These are phyloP conservation scores for Myriosclerotinia curreyana DNA, from an alignment of 2,329 filamentous ascomycete genomes.

Conservation along the genomic window DNA sequence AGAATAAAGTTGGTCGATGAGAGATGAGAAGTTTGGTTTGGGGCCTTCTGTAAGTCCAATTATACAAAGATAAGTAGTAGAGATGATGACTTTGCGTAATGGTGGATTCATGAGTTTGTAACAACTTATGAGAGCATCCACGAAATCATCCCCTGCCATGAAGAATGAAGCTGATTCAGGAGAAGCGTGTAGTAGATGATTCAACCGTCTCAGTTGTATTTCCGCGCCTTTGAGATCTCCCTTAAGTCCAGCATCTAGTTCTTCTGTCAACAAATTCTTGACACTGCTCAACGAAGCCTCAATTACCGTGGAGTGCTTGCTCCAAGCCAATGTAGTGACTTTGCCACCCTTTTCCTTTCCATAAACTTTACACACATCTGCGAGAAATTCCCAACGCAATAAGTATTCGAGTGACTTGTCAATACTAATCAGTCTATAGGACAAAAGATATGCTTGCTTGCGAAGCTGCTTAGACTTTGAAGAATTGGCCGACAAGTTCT, in stretches of 20 bases:
- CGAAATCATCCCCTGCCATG: slow-evolving; percentile 80
- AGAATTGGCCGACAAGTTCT: slow-evolving; percentile 9
- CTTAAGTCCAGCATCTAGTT: slow-evolving; percentile 59
- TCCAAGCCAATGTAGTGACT: slow-evolving; percentile 51
- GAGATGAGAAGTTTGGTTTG: slow-evolving; percentile 66
- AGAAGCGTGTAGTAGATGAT: slow-evolving; percentile 61
- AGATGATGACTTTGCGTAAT: slow-evolving; percentile 65
- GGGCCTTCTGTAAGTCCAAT: slow-evolving; percentile 64
- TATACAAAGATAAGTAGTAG: slow-evolving; percentile 72
- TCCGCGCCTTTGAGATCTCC: slow-evolving; percentile 56
- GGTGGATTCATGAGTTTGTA: slow-evolving; percentile 63
- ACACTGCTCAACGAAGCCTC: slow-evolving; percentile 56
- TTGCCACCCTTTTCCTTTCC: slow-evolving; percentile 58
- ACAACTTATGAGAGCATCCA: slow-evolving; percentile 69
- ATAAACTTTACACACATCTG: slow-evolving; percentile 65
- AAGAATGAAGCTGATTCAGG: slow-evolving; percentile 59
- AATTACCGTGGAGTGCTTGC: slow-evolving; percentile 47
- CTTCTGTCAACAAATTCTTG: slow-evolving; percentile 60
- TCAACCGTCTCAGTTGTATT: slow-evolving; percentile 55
- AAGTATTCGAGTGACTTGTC: slow-evolving; percentile 48
- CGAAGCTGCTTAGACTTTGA: slow-evolving; percentile 51
- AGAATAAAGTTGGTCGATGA: slow-evolving; percentile 81
- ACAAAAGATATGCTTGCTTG: slow-evolving; percentile 62
- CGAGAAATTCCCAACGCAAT: slow-evolving; percentile 64
- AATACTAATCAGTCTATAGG: slow-evolving; percentile 52